Conservation (phyloP, 805 yeast species). For the Nakazawaea wyomingensis region DNA sequence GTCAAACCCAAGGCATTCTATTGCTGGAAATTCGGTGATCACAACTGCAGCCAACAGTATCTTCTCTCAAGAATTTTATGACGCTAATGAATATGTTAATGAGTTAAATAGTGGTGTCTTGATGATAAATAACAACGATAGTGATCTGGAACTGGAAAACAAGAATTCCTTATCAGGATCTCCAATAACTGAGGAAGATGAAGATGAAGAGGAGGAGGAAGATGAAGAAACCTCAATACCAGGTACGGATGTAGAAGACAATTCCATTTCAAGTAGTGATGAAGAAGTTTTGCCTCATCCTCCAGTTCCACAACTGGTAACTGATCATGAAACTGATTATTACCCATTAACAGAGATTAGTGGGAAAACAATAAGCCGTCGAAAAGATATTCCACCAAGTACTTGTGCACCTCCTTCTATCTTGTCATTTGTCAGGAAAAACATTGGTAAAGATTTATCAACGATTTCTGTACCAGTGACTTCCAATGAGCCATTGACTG, state of each 20-base stretch:
- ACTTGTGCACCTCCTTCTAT: slow-evolving; percentile 75
- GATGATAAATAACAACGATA: slow-evolving; percentile 38
- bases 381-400: slow-evolving; percentile 54
- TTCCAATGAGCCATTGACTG: slow-evolving; percentile 84
- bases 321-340: slow-evolving; percentile 30
- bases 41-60: slow-evolving; percentile 27
- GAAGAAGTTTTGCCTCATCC: not conserved
- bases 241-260: not conserved
- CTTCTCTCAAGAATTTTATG: slow-evolving; percentile 52
- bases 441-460: slow-evolving; percentile 86
- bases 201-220: slow-evolving; percentile 21
- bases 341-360: slow-evolving; percentile 59
- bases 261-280: slow-evolving; percentile 1
- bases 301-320: slow-evolving; percentile 1
- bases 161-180: not conserved
- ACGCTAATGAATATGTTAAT: slow-evolving; percentile 63
- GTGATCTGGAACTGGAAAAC: slow-evolving; percentile 2
- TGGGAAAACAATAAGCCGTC: slow-evolving; percentile 41
- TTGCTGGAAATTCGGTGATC: not conserved
- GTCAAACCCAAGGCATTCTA: not conserved
- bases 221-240: not conserved
- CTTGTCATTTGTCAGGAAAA: slow-evolving; percentile 74
- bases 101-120: slow-evolving; percentile 48
- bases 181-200: slow-evolving; percentile 14
- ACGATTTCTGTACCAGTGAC: slow-evolving; percentile 91